Conservation (phyloP, 2,329 filamentous ascomycete genomes). For the Aspergillus pseudotamarii region DNA sequence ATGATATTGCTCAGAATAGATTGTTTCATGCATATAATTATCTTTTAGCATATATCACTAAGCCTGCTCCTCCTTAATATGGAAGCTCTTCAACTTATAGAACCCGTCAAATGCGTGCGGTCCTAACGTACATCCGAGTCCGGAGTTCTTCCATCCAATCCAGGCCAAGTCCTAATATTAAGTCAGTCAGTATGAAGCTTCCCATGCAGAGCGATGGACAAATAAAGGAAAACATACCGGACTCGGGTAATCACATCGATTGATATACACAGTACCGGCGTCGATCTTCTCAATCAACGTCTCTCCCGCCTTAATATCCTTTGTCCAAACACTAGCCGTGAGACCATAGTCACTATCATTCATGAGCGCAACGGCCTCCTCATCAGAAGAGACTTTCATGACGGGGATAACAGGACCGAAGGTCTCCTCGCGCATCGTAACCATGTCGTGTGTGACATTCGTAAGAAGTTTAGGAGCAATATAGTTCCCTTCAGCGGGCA, state of each 20-base stretch:
- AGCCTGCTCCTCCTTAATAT: slow-evolving; percentile 58
- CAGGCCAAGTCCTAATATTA: slow-evolving; percentile 73
- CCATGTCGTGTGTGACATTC: slow-evolving; percentile 77
- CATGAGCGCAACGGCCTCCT: slow-evolving; percentile 79
- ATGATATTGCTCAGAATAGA: not conserved
- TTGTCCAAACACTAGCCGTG: slow-evolving; percentile 92
- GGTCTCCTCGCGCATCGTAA: slow-evolving; percentile 87
- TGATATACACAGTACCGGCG: slow-evolving; percentile 90
- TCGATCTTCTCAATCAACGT: slow-evolving; percentile 77
- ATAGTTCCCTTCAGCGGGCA: slow-evolving; percentile 76
- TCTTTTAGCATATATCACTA: not conserved
- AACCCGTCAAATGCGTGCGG: slow-evolving; percentile 89
- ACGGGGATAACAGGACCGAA: slow-evolving; percentile 89
- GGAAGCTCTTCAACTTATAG: slow-evolving; percentile 90
- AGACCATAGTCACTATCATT: slow-evolving; percentile 91
- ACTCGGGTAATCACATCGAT: slow-evolving; percentile 85
- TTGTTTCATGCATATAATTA: not conserved
- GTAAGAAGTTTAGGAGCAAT: slow-evolving; percentile 79
- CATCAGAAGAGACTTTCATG: slow-evolving; percentile 78
- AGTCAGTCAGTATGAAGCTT: slow-evolving; percentile 5
- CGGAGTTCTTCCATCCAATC: slow-evolving; percentile 95
- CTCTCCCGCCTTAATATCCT: slow-evolving; percentile 73
- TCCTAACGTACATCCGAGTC: slow-evolving; percentile 82
- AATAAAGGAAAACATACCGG: slow-evolving; percentile 63
- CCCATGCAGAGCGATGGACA: too few species aligned